Evolutionary conservation across 2,329 filamentous ascomycete genomes (phyloP).

Genomic region (Ophiostoma sp.): DNA sequence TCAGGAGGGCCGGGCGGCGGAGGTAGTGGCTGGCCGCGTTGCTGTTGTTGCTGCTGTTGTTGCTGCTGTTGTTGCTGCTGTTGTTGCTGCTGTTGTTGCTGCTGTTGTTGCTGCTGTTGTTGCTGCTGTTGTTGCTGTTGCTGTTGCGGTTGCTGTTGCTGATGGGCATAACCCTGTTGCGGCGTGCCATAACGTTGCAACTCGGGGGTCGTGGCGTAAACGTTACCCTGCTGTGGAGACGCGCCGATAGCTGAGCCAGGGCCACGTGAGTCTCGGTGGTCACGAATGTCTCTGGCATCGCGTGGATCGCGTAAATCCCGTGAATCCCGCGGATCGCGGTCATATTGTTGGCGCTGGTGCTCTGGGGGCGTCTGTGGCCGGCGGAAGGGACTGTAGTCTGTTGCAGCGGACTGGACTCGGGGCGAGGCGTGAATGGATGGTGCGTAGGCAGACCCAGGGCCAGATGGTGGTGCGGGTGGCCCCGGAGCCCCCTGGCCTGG

Average conservation of each 20-base stretch:
- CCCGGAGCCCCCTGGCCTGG: constrained; percentile 27
- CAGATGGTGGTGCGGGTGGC: constrained; percentile 30
- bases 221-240: constrained; percentile 32
- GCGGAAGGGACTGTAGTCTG: constrained; percentile 59
- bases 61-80: constrained; percentile 34
- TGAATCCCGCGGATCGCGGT: constrained; percentile 31
- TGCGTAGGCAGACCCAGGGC: constrained; percentile 43
- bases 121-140: constrained; percentile 41
- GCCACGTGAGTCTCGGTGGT: constrained; percentile 41
- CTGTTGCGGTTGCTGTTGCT: constrained; percentile 31
- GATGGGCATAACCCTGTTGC: constrained; percentile 44
- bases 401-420: constrained; percentile 48
- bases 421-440: constrained; percentile 51
- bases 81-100: constrained; percentile 34
- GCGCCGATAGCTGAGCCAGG: constrained; percentile 41
- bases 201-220: constrained; percentile 51
- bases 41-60: constrained; percentile 33
- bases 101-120: neutral
- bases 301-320: neutral
- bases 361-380: constrained; percentile 67
- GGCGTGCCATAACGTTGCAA: constrained; percentile 56
- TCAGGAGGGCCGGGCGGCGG: constrained; percentile 44
- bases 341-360: constrained; percentile 53
- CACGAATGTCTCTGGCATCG: constrained; percentile 36
- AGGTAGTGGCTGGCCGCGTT: constrained; percentile 47